These are phyloP conservation scores for Dissophora ornata DNA, from an alignment of 192 early-diverging fungal genomes.

Conservation along the genomic window DNA sequence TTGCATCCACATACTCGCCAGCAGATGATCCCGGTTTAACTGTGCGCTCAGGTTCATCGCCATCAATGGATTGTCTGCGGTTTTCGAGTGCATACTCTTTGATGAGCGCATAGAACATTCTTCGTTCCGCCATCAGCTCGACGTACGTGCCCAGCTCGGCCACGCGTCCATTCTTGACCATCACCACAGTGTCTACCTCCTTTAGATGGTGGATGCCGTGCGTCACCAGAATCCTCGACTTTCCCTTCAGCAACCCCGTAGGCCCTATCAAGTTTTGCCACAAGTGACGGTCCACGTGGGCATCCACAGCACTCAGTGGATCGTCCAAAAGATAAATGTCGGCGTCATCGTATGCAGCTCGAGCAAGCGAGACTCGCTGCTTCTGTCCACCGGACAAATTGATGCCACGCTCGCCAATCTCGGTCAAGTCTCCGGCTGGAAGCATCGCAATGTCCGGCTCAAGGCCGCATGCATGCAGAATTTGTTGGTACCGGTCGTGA, in stretches of 20 bases:
- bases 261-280: conserved; percentile 80
- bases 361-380: conserved; percentile 83
- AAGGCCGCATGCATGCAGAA: conserved; percentile 75
- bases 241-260: conserved; percentile 69
- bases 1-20: background rate
- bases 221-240: conserved; percentile 76
- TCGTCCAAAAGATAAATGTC: conserved; percentile 90
- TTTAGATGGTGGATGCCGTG: conserved; percentile 74
- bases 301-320: conserved; percentile 82
- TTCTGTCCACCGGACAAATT: conserved; percentile 87
- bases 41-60: background rate
- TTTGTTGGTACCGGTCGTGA: conserved; percentile 66
- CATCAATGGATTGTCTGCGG: background rate
- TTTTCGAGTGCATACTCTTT: conserved; percentile 30
- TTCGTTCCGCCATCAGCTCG: conserved; percentile 55
- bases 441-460: conserved; percentile 74
- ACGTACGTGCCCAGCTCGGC: conserved; percentile 66
- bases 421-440: conserved; percentile 77
- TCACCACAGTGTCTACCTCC: conserved; percentile 64
- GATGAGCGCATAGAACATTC: conserved; percentile 58
- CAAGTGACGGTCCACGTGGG: conserved; percentile 65
- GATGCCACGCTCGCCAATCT: conserved; percentile 74
- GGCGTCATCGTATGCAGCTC: conserved; percentile 78
- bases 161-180: conserved; percentile 70
- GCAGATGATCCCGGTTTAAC: background rate